phyloP scores from a whole-genome alignment of 805 yeast genomes.

The Saturnispora hagleri region DNA sequence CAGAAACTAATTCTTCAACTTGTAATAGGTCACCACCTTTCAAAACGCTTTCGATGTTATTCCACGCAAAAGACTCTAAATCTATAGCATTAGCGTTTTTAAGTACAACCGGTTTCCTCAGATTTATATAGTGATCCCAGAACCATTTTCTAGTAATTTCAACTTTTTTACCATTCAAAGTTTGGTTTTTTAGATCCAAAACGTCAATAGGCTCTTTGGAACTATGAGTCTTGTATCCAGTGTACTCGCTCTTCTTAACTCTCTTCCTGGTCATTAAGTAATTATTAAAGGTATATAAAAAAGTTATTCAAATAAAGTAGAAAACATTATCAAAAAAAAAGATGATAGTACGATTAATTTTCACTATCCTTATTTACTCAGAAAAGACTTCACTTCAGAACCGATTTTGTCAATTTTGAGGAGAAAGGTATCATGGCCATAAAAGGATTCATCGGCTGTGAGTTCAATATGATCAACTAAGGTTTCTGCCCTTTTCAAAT shows the following conservation, averaged over 20 bases:
- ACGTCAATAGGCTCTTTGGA: constrained; percentile 5
- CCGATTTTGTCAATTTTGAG: constrained; percentile 76
- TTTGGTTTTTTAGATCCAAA: constrained; percentile 1
- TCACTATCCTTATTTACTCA: background rate
- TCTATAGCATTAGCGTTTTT: constrained; percentile 5
- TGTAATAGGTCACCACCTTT: constrained; percentile 27
- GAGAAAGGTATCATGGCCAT: constrained; percentile 88
- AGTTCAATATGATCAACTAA: constrained; percentile 61
- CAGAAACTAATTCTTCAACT: constrained; percentile 47
- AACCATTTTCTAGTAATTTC: constrained; percentile 11
- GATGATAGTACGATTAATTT: background rate
- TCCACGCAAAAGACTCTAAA: constrained; percentile 7
- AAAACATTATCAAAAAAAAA: background rate
- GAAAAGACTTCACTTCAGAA: constrained; percentile 57
- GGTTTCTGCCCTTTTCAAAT: constrained; percentile 33
- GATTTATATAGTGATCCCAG: constrained; percentile 10
- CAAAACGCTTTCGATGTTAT: constrained; percentile 9
- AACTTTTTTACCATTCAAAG: constrained; percentile 3
- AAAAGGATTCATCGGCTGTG: constrained; percentile 66
- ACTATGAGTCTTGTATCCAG: constrained; percentile 2
- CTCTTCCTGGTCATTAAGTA: background rate
- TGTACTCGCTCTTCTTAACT: constrained; percentile 3
- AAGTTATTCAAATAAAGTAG: background rate
- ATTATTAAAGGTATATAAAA: background rate
- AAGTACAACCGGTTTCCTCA: constrained; percentile 11